A percentile compares a stretch with the other conserved stretches of the same genome.
phyloP scores from a whole-genome alignment of 805 yeast genomes.

The baker's yeast (Saccharomyces cerevisiae) region DNA sequence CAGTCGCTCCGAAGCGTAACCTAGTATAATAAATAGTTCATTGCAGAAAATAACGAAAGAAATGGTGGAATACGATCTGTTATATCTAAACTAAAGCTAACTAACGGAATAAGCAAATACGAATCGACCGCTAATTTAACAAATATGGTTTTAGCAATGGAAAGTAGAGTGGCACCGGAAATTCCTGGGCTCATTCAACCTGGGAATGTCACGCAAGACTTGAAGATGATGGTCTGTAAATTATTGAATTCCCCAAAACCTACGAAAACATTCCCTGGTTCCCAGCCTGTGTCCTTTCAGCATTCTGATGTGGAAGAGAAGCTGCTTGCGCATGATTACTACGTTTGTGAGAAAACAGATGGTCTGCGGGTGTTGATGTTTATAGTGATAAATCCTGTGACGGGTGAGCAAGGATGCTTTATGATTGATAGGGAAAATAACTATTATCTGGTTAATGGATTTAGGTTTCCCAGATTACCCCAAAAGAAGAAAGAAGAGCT shows the following conservation, averaged over 20 bases:
- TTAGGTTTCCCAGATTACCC: slow-evolving; percentile 68
- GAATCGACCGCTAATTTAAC: neutral
- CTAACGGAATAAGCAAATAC: neutral
- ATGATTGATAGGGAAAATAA: slow-evolving; percentile 84
- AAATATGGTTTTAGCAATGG: slow-evolving; percentile 10
- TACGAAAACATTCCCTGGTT: slow-evolving; percentile 62
- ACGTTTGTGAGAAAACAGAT: slow-evolving; percentile 93
- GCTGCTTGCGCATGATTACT: slow-evolving; percentile 65
- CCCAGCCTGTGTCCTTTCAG: slow-evolving; percentile 91
- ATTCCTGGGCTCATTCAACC: slow-evolving; percentile 83
- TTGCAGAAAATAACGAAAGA: neutral
- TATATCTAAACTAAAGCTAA: neutral
- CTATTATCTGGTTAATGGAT: slow-evolving; percentile 68
- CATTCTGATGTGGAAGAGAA: slow-evolving; percentile 59
- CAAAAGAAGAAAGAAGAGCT: slow-evolving; percentile 26
- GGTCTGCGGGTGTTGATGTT: slow-evolving; percentile 81
- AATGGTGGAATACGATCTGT: neutral
- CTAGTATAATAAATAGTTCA: neutral
- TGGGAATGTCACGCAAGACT: slow-evolving; percentile 56
- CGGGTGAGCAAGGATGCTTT: slow-evolving; percentile 80
- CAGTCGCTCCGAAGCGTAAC: neutral
- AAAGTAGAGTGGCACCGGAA: slow-evolving; percentile 54
- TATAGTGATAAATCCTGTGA: slow-evolving; percentile 52
- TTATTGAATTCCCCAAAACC: slow-evolving; percentile 48
- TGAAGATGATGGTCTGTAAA: slow-evolving; percentile 60